Base-by-base conservation (phyloP, 345 rosid species). In the Salix arbutifolia region DNA sequence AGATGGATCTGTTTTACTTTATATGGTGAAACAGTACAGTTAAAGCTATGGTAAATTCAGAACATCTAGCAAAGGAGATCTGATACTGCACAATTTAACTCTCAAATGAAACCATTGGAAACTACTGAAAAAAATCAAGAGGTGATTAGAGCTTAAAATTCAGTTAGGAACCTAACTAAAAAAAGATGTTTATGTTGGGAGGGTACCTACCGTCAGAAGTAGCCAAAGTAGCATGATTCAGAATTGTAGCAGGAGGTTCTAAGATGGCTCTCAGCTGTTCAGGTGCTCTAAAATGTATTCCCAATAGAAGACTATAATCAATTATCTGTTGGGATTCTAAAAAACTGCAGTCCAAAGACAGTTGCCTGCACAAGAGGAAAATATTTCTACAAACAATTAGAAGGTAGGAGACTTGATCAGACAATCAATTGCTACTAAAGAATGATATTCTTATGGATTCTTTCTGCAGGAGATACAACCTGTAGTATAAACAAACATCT, bases 281-380 rank as follows among this genome's bases (percentile, higher is more conserved):
- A 25, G 97, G 97, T 35, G 92, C 97, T 88, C 92, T 89, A 80
- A 93, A 93, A 84, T 93, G 94, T 76, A 93, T 70, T 50, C 97
- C 97, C 81, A 93, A 74, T 72, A 93, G 83, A 80, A 93, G 96
- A 84, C 97, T 93, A 76, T 93, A 93, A 82, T 93, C 97, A 71
- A 93, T 91, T 76, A 93, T 90, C 23, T 88, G 87, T 75, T 91
- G 93, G 78, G 97, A 91, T 84, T 91, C 91, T 84, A 93, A 82
- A 83, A 93, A 93, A 60, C 21, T 75, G 86, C 94, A 89, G 85
- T 93, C 97, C 40, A 89, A 70, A 66, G 84, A 52, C 69, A 93
- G 86, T 82, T 93, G 97, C 78, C 97, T 91, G 93, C 85, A 84
- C 71, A 62, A 75, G 46, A 31, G 17, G 30, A 62, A 42, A 73